These are phyloP conservation scores for Cyberlindnera maclurae DNA, from an alignment of 805 yeast species.

Conservation along the genomic window DNA sequence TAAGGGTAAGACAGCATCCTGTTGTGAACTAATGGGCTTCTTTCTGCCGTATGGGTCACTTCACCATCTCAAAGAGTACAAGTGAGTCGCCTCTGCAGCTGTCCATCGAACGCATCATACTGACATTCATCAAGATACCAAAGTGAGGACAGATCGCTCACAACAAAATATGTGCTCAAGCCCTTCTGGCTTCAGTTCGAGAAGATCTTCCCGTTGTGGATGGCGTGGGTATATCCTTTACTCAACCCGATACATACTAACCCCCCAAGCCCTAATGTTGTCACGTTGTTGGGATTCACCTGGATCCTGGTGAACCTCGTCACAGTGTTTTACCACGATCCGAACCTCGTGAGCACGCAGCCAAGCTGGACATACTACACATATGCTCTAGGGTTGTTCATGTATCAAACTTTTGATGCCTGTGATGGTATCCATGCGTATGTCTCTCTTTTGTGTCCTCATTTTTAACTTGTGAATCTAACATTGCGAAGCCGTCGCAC, in stretches of 20 bases:
- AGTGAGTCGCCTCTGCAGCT: slow-evolving; percentile 15
- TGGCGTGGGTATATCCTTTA: slow-evolving; percentile 45
- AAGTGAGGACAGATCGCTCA: slow-evolving; percentile 74
- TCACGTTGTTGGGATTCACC: slow-evolving; percentile 71
- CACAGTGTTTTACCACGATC: slow-evolving; percentile 67
- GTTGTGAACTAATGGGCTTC: slow-evolving; percentile 45
- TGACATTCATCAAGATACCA: slow-evolving; percentile 33
- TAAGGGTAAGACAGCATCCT: too few relatives aligned
- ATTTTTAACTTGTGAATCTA: background rate
- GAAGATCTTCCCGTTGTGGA: slow-evolving; percentile 66
- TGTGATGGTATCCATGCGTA: slow-evolving; percentile 90
- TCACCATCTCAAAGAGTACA: slow-evolving; percentile 41
- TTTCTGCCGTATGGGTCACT: slow-evolving; percentile 48
- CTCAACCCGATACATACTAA: background rate
- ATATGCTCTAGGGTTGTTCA: slow-evolving; percentile 75
- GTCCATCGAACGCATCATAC: background rate
- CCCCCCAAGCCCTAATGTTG: slow-evolving; percentile 59
- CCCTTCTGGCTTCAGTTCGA: slow-evolving; percentile 79
- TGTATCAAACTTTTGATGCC: slow-evolving; percentile 94
- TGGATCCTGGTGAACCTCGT: slow-evolving; percentile 61
- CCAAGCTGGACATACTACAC: slow-evolving; percentile 75
- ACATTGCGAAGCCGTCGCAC: slow-evolving; percentile 50
- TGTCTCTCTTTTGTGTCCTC: background rate
- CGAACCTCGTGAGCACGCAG: slow-evolving; percentile 45
- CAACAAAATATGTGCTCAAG: slow-evolving; percentile 68